phyloP scores from a whole-genome alignment of 768 basidiomycete species.

The Lentinula sp. region DNA sequence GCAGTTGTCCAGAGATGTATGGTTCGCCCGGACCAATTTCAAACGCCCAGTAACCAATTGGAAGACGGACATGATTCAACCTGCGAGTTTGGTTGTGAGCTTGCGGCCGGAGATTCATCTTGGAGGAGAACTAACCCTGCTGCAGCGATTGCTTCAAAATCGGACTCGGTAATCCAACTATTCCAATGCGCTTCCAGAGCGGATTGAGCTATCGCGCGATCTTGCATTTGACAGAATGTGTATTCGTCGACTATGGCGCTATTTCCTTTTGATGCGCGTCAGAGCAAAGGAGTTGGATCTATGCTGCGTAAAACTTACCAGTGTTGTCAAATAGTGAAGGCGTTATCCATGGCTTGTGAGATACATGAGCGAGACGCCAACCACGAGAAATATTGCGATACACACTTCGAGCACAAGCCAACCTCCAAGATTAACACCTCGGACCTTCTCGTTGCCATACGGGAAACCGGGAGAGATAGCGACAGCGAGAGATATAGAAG shows the following conservation, averaged over 20 bases:
- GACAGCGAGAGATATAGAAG: constrained; percentile 22
- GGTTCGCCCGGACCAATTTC: constrained; percentile 77
- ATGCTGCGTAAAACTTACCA: constrained; percentile 17
- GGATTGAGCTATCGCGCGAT: constrained; percentile 38
- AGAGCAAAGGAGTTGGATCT: not conserved
- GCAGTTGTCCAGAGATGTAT: constrained; percentile 69
- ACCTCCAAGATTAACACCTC: constrained; percentile 79
- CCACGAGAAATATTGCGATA: not conserved
- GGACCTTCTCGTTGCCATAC: constrained; percentile 68
- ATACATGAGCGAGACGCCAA: constrained; percentile 8
- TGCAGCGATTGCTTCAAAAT: constrained; percentile 69
- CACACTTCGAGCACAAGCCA: constrained; percentile 44
- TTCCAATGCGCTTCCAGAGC: constrained; percentile 67
- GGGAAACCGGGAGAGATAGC: constrained; percentile 53
- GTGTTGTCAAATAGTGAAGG: constrained; percentile 72
- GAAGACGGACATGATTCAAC: constrained; percentile 77
- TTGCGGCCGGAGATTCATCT: not conserved
- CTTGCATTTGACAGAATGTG: constrained; percentile 67
- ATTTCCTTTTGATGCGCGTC: constrained; percentile 22
- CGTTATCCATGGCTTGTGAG: constrained; percentile 65
- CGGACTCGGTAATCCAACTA: constrained; percentile 78
- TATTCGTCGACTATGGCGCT: constrained; percentile 66
- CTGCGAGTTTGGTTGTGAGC: constrained; percentile 26
- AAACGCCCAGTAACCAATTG: constrained; percentile 82
- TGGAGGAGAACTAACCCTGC: constrained; percentile 50